phyloP scores from a whole-genome alignment of 2,329 filamentous ascomycete genomes.

The Ascochyta koolunga region DNA sequence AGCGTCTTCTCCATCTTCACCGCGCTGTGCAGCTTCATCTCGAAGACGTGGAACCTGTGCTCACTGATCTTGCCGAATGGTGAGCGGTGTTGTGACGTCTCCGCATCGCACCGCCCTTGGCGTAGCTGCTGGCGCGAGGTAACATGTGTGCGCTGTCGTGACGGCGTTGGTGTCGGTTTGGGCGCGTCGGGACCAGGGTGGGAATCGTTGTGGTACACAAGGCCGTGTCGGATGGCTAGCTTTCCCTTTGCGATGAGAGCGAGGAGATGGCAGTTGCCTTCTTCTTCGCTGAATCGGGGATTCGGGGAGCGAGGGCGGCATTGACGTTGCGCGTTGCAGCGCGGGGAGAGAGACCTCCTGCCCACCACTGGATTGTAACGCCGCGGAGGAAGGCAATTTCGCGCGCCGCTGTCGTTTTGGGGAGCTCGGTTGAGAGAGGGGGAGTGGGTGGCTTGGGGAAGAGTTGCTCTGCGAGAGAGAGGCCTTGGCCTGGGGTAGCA shows the following conservation, averaged over 20 bases:
- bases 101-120: neutral
- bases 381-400: neutral
- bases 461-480: neutral
- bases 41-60: neutral
- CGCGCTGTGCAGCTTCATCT: neutral
- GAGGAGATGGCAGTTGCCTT: neutral
- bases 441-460: neutral
- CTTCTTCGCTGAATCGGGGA: neutral
- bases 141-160: neutral
- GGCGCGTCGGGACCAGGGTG: neutral
- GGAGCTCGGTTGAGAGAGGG: neutral
- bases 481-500: too few relatives aligned
- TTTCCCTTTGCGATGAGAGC: neutral
- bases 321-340: neutral
- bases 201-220: neutral
- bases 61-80: neutral
- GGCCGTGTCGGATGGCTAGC: neutral
- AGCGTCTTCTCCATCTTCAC: neutral
- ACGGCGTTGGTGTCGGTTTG: neutral
- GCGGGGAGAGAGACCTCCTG: neutral
- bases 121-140: neutral
- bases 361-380: neutral
- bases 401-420: neutral
- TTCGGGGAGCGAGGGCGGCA: neutral
- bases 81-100: neutral